These are phyloP conservation scores for Ceratocystis eucalypticola DNA, from an alignment of 2,329 filamentous ascomycete species.

Conservation along the genomic window DNA sequence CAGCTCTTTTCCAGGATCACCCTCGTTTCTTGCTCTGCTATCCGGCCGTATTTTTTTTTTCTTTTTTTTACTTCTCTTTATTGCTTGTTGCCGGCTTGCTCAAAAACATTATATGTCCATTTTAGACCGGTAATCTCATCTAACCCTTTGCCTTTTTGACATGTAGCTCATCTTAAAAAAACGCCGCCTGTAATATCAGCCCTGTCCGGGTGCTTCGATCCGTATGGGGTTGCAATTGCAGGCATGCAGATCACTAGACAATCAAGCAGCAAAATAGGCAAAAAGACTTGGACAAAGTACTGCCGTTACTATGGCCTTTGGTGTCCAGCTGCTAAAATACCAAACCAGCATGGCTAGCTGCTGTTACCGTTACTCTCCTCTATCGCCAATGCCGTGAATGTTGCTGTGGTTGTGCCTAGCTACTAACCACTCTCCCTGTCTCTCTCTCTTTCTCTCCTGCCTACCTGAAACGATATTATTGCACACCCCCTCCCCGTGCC, in stretches of 20 bases:
- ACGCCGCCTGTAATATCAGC: slow-evolving; percentile 6
- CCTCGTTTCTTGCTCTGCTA: neutral
- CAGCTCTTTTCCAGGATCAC: neutral
- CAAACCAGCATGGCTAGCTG: neutral
- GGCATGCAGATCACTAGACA: neutral
- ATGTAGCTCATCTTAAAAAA: slow-evolving; percentile 6
- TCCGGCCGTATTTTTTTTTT: no score
- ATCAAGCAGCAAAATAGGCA: neutral
- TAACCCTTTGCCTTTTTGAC: slow-evolving; percentile 10
- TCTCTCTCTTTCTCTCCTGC: neutral
- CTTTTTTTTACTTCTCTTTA: neutral
- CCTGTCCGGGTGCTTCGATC: slow-evolving; percentile 1
- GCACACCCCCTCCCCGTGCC: neutral
- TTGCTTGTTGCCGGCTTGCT: neutral
- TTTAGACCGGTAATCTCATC: neutral
- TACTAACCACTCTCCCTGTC: neutral
- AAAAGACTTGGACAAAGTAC: neutral
- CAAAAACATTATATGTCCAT: neutral
- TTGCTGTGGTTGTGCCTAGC: neutral
- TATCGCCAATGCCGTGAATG: neutral
- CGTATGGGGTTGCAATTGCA: neutral
- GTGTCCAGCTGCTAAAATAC: neutral
- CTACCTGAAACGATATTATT: neutral
- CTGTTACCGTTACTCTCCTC: neutral
- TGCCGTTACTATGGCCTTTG: neutral